Conservation (phyloP, 768 basidiomycete genomes). For the Jaapia argillacea region DNA sequence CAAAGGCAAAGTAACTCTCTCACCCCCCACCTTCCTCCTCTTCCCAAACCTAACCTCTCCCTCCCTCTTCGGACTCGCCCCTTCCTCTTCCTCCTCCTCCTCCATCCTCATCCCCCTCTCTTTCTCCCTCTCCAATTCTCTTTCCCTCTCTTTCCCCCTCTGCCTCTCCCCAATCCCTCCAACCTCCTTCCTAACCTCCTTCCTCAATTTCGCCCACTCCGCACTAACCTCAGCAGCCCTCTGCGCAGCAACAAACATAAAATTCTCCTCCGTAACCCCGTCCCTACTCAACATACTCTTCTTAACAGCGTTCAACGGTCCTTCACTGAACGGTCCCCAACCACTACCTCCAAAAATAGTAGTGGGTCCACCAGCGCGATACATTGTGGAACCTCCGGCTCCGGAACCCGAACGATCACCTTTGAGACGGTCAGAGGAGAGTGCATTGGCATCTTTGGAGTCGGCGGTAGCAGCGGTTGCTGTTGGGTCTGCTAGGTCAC, state of each 20-base stretch:
- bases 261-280: conserved; percentile 81
- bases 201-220: conserved; percentile 52
- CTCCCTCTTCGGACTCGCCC: too few species aligned
- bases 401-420: conserved; percentile 28
- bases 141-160: conserved; percentile 5
- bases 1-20: conserved; percentile 29
- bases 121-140: conserved; percentile 15
- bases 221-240: conserved; percentile 53
- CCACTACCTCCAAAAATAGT: conserved; percentile 84
- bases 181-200: conserved; percentile 39
- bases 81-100: conserved; percentile 19
- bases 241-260: conserved; percentile 78
- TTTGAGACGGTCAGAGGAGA: conserved; percentile 16
- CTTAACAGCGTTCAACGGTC: conserved; percentile 75
- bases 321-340: conserved; percentile 82
- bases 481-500: conserved; percentile 71
- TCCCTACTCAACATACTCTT: conserved; percentile 72
- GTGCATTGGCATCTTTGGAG: conserved; percentile 30
- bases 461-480: conserved; percentile 34
- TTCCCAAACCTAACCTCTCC: conserved; percentile 18
- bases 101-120: conserved; percentile 15
- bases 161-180: conserved; percentile 31
- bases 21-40: conserved; percentile 16
- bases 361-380: conserved; percentile 86
- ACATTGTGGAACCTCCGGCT: conserved; percentile 55